Conservation (phyloP, 768 basidiomycete genomes). For the Termitomyces titanicus region DNA sequence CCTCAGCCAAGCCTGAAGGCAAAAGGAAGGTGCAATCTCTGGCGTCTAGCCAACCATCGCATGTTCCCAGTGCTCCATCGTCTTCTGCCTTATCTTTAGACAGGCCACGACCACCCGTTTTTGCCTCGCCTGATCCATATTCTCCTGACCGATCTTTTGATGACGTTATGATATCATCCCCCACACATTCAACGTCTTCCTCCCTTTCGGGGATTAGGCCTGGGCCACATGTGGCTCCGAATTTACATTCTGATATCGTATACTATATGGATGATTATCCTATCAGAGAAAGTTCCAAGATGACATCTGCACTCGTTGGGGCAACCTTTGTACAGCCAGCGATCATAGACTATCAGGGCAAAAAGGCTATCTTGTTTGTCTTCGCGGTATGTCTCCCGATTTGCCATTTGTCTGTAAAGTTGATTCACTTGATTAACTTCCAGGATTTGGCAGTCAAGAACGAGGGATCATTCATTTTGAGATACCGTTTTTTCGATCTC, state of each 20-base stretch:
- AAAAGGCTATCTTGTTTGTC: constrained; percentile 55
- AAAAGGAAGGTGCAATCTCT: constrained; percentile 3
- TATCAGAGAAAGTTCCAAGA: constrained; percentile 47
- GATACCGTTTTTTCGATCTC: constrained; percentile 65
- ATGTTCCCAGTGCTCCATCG: constrained; percentile 12
- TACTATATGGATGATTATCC: constrained; percentile 37
- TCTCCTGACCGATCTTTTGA: background rate
- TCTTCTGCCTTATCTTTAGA: background rate
- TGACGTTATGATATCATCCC: background rate
- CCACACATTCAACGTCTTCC: constrained; percentile 5
- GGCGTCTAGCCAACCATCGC: constrained; percentile 5
- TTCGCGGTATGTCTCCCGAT: constrained; percentile 46
- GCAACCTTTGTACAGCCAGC: constrained; percentile 58
- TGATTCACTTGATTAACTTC: background rate
- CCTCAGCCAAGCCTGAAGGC: background rate
- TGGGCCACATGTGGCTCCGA: constrained; percentile 13
- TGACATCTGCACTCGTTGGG: constrained; percentile 53
- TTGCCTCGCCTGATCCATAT: constrained; percentile 9
- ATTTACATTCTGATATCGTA: constrained; percentile 27
- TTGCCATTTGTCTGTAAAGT: background rate
- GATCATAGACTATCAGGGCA: constrained; percentile 54
- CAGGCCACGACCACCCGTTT: constrained; percentile 6
- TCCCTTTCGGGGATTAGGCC: constrained; percentile 1
- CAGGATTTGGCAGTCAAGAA: constrained; percentile 72
- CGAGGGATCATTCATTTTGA: constrained; percentile 62